A percentile compares a stretch with the other conserved stretches of the same genome.
Conservation (phyloP, 148 eudicot species). For the Simmondsia chinensis region DNA sequence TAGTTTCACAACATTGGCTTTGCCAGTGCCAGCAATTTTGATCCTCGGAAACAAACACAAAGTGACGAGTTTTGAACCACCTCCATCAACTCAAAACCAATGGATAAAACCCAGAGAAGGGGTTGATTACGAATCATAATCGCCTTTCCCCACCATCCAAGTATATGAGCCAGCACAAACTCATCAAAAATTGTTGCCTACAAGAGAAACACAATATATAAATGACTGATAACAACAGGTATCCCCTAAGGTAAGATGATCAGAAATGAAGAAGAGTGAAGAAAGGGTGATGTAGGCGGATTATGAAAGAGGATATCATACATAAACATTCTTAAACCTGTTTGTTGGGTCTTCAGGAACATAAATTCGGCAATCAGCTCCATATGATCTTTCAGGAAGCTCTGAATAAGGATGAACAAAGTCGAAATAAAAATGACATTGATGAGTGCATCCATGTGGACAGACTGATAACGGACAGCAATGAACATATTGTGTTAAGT, state of each 20-base stretch:
- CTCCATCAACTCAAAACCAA: slow-evolving; percentile 98
- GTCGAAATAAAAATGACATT: too few species aligned
- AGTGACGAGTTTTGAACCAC: too few species aligned
- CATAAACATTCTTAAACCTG: slow-evolving; percentile 99
- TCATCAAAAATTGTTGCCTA: slow-evolving; percentile 94
- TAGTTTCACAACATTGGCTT: too few species aligned
- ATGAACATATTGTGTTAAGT: too few species aligned
- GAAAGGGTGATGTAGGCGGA: slow-evolving; percentile 4
- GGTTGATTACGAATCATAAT: slow-evolving; percentile 99
- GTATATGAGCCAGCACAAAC: slow-evolving; percentile 84
- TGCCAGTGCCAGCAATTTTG: too few species aligned
- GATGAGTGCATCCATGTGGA: too few species aligned
- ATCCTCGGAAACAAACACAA: too few species aligned
- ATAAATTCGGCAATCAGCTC: slow-evolving; percentile 87
- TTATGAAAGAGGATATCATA: slow-evolving; percentile 71
- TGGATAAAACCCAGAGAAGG: slow-evolving; percentile 88
- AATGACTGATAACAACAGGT: slow-evolving; percentile 10
- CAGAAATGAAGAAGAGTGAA: neutral
- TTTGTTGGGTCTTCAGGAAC: slow-evolving; percentile 73
- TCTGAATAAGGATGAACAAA: slow-evolving; percentile 42
- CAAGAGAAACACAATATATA: slow-evolving; percentile 13
- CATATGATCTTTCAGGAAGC: slow-evolving; percentile 97
- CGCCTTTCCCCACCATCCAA: slow-evolving; percentile 99
- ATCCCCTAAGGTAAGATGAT: neutral
- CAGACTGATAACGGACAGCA: too few species aligned